Percentiles rank a stretch among this genome's conserved stretches.
Evolutionary conservation across 2,329 filamentous ascomycete genomes (phyloP).

Genomic region (Cucurbitaria berberidis): DNA sequence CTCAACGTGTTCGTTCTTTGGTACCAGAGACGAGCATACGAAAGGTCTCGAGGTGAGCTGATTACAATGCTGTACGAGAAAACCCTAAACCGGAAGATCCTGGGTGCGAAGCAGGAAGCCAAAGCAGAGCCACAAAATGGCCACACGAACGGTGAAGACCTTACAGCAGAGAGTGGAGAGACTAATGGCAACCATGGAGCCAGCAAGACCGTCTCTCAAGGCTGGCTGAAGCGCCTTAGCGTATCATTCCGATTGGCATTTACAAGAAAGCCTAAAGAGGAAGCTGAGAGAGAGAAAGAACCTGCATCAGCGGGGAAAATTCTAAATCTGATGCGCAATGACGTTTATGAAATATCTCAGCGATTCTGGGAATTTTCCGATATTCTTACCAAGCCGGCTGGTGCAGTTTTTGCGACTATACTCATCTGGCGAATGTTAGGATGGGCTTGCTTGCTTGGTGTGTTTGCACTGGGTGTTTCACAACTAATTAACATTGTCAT

Average conservation of each 20-base stretch:
- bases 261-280: slow-evolving; percentile 29
- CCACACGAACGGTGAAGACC: slow-evolving; percentile 17
- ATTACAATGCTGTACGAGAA: slow-evolving; percentile 86
- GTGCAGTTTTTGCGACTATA: slow-evolving; percentile 73
- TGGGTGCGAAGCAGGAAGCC: slow-evolving; percentile 39
- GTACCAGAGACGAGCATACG: slow-evolving; percentile 84
- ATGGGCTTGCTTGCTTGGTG: slow-evolving; percentile 76
- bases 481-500: slow-evolving; percentile 73
- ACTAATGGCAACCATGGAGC: slow-evolving; percentile 11
- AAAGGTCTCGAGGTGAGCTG: slow-evolving; percentile 82
- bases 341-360: slow-evolving; percentile 82
- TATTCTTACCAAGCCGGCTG: slow-evolving; percentile 77
- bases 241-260: slow-evolving; percentile 21
- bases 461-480: slow-evolving; percentile 71
- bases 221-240: slow-evolving; percentile 14
- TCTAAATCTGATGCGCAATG: slow-evolving; percentile 81
- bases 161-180: slow-evolving; percentile 21
- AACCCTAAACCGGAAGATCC: slow-evolving; percentile 68
- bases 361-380: slow-evolving; percentile 85
- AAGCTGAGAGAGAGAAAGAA: slow-evolving; percentile 50
- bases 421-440: slow-evolving; percentile 82
- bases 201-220: background rate
- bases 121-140: slow-evolving; percentile 34
- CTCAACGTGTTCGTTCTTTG: slow-evolving; percentile 73
- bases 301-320: slow-evolving; percentile 89